These are phyloP conservation scores for Lentithecium fluviatile DNA, from an alignment of 495 filamentous ascomycete species.

Conservation along the genomic window DNA sequence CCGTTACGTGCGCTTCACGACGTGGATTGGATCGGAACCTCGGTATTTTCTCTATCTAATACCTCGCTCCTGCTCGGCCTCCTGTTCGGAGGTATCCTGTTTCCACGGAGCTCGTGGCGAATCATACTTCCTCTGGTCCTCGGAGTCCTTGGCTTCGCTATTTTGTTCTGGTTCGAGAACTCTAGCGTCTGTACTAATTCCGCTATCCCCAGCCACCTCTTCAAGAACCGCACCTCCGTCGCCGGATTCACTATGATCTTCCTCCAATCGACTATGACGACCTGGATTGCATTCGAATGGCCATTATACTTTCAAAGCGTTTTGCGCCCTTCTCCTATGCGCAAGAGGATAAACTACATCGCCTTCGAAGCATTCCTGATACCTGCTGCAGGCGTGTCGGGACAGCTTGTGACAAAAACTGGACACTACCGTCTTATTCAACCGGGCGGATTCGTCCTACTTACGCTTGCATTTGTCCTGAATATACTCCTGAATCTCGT, in stretches of 20 bases:
- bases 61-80: conserved; percentile 10
- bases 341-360: too few species aligned
- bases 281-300: neutral
- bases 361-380: neutral
- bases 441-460: neutral
- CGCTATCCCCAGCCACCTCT: conserved; percentile 1
- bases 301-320: too few species aligned
- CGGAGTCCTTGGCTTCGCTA: neutral
- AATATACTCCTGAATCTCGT: neutral
- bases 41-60: neutral
- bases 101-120: neutral
- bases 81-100: neutral
- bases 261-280: neutral
- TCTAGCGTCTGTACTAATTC: neutral
- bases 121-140: conserved; percentile 5
- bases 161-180: neutral
- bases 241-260: conserved; percentile 3
- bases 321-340: too few species aligned
- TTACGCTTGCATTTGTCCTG: neutral
- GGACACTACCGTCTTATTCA: neutral
- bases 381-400: neutral
- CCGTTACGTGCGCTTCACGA: too few species aligned
- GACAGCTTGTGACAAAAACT: neutral
- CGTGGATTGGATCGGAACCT: neutral
- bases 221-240: conserved; percentile 2